Evolutionary conservation across 768 basidiomycete species (phyloP), one percentile per base, ranked within the genome.

Genomic region (Suillus hirtellus): DNA sequence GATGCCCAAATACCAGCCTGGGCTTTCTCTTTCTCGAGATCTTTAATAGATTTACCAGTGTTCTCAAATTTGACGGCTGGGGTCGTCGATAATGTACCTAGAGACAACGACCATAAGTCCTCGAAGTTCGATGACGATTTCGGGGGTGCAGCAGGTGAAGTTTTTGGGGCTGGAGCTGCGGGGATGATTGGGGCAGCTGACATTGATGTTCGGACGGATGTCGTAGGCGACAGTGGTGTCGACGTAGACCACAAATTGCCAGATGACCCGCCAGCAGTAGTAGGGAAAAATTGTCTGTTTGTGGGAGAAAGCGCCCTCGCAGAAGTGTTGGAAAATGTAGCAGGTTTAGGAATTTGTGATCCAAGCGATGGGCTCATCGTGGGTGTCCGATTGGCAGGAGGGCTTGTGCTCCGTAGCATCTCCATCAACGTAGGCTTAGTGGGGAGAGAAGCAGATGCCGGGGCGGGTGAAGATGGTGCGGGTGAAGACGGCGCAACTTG

Each of bases 21-120:
- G 3, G 88, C 84, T 79, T 95, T 95, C 79, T 96, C 95, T 77
- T 86, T 88, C 78, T 93, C 91, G 66, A 97, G 73, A 70, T 94
- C 95, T 75, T 90, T 90, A 71, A 96, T 96, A 50, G 89, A 91
- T 81, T 95, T 94, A 44, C 80, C 80, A 46, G 72, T 68, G 2
- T 72, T 71, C 21, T 75, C 72, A 2, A 84, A 72, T 55, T 83
- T 82, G 9, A 43, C 54, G 4, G 64, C 17, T 44, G 80, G 65
- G 40, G 60, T 68, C 15, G 80, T 61, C 14, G 75, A 63, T 9
- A 74, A 64, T 9, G 78, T 67, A 35, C 89, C 89, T 43, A 96
- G 82, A 2, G 89, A 91, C 82, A 95, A 82, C 24, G 85, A 84
- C 92, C 92, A 97, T 67, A 97, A 74, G 72, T 97, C 95, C 66